Evolutionary conservation across 495 filamentous ascomycete genomes (phyloP), one percentile per base, ranked within the genome.

Genomic region (Aspergillus affinis): DNA sequence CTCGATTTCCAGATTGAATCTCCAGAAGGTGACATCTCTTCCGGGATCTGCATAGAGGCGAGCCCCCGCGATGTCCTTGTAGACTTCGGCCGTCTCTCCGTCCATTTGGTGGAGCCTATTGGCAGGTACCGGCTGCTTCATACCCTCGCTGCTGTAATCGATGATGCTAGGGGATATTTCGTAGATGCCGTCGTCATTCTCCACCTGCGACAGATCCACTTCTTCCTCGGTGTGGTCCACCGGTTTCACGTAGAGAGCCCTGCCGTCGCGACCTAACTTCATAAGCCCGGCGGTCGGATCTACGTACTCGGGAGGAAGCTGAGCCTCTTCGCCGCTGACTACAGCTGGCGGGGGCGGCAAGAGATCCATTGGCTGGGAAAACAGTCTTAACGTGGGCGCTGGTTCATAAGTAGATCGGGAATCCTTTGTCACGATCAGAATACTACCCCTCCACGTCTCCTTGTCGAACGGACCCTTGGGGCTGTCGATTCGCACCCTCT

Each of bases 341-440:
- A 90, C 78, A 12, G 78, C 79, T 10, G 90, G 89, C 4, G 92
- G 92, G n/a, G 89, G 90, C 41, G 90, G 91, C 0, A 93, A 76
- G 23, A 95, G 80, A 61, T 95, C 89, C 73, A 91, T 89, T 1
- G 92, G 88, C 67, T 97, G 92, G 17, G 84, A 84, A 71, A 97
- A 98, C 4, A 98, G 67, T 48, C 91, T 82, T 56, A 98, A 74
- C 4, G 81, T 88, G 18, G 94, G 94, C 8, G 82, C 79, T 20
- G 84, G 82, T n/a, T 90, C 84, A 69, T 96, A 96, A 2, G 86
- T 87, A 5, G 92, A 97, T 23, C 87, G 79, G 9, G 83, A 81
- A 66, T 98, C 93, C 41, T 82, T 80, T 0, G 94, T 97, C 32
- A 98, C 91, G 58, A 98, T 94, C 90, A 98, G 90, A 27, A 98